phyloP scores from a whole-genome alignment of 768 basidiomycete species.

The Suillus alpinus region DNA sequence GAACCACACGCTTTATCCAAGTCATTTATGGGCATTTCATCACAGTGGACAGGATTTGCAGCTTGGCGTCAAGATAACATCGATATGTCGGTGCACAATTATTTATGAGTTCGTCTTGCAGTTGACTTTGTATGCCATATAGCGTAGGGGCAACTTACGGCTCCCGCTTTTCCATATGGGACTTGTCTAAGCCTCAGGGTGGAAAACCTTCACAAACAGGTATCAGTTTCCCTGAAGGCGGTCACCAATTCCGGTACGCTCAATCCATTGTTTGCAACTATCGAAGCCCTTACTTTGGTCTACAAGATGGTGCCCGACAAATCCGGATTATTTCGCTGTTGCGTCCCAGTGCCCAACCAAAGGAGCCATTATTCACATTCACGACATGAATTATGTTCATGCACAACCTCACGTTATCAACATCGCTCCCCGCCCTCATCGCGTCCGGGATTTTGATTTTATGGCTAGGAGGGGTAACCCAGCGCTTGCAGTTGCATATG shows the following conservation, averaged over 20 bases:
- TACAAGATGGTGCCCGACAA: slow-evolving; percentile 72
- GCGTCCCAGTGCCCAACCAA: slow-evolving; percentile 55
- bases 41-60: slow-evolving; percentile 54
- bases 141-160: slow-evolving; percentile 79
- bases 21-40: slow-evolving; percentile 43
- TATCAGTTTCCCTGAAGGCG: slow-evolving; percentile 63
- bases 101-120: not conserved
- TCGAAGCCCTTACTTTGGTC: slow-evolving; percentile 4
- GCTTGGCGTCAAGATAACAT: slow-evolving; percentile 70
- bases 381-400: slow-evolving; percentile 63
- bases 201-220: slow-evolving; percentile 70
- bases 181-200: slow-evolving; percentile 66
- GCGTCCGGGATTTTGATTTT: slow-evolving; percentile 77
- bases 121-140: slow-evolving; percentile 1
- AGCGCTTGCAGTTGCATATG: slow-evolving; percentile 65
- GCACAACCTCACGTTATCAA: slow-evolving; percentile 60
- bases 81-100: slow-evolving; percentile 59
- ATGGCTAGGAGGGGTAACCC: slow-evolving; percentile 58
- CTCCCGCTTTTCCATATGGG: slow-evolving; percentile 73
- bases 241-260: slow-evolving; percentile 61
- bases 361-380: slow-evolving; percentile 69
- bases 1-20: slow-evolving; percentile 65
- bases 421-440: slow-evolving; percentile 60
- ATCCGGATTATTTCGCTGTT: slow-evolving; percentile 76
- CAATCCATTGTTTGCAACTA: not conserved